Conservation (phyloP, 2,329 filamentous ascomycete genomes). For the Fusarium devonianum region DNA sequence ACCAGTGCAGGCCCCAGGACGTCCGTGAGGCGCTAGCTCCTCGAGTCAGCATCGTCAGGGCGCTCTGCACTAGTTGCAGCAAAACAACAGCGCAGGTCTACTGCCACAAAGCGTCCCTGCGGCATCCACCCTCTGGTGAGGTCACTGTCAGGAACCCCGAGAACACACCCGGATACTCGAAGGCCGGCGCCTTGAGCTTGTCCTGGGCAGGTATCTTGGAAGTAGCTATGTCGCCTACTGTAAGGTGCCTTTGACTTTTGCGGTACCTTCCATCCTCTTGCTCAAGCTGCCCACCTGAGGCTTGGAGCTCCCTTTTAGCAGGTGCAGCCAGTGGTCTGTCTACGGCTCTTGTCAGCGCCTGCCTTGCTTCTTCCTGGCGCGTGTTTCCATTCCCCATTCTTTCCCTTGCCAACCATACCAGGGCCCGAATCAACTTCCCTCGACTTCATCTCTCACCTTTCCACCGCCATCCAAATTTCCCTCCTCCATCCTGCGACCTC, state of each 20-base stretch:
- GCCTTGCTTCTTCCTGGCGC: slow-evolving; percentile 37
- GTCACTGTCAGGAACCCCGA: slow-evolving; percentile 12
- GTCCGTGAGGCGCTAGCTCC: not conserved
- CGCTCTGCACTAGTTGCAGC: slow-evolving; percentile 16
- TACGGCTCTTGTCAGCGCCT: slow-evolving; percentile 3
- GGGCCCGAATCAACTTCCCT: slow-evolving; percentile 29
- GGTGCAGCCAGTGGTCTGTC: slow-evolving; percentile 19
- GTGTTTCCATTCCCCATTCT: slow-evolving; percentile 36
- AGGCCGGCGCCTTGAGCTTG: not conserved
- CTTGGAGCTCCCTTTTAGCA: slow-evolving; percentile 24
- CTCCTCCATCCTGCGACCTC: slow-evolving; percentile 25
- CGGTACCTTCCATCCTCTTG: slow-evolving; percentile 15
- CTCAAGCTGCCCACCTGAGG: slow-evolving; percentile 10
- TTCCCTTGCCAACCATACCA: slow-evolving; percentile 36
- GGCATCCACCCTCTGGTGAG: slow-evolving; percentile 24
- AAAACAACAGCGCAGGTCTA: slow-evolving; percentile 32
- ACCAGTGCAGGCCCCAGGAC: not conserved
- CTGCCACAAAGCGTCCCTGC: slow-evolving; percentile 21
- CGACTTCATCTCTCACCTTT: slow-evolving; percentile 33
- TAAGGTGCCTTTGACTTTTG: slow-evolving; percentile 11
- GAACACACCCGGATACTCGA: slow-evolving; percentile 4
- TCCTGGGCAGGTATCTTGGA: slow-evolving; percentile 11
- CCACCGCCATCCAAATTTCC: slow-evolving; percentile 21
- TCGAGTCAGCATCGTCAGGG: too few relatives aligned
- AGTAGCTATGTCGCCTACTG: slow-evolving; percentile 15